phyloP scores from a whole-genome alignment of 2,329 filamentous ascomycete species.

The Colletotrichum tamarilloi region DNA sequence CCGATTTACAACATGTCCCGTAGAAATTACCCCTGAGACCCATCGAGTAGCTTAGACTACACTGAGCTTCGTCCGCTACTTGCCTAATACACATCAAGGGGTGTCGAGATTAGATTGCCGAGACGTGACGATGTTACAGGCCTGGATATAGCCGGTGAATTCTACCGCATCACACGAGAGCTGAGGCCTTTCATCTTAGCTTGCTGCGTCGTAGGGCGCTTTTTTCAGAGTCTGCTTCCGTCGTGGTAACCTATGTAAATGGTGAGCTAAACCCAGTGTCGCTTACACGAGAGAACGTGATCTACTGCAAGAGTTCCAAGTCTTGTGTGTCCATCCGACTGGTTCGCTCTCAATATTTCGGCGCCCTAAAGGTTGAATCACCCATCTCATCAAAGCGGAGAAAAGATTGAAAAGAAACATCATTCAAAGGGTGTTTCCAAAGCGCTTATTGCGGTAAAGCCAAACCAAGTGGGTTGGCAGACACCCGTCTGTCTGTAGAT shows the following conservation, averaged over 20 bases:
- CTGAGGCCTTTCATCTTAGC: background rate
- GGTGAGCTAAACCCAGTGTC: background rate
- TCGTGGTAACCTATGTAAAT: background rate
- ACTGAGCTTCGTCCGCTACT: background rate
- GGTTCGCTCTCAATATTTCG: too few species aligned
- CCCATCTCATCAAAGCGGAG: too few species aligned
- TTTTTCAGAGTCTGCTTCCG: background rate
- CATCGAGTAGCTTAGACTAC: background rate
- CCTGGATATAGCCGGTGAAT: conserved; percentile 16
- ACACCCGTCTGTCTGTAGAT: background rate
- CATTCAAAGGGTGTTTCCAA: too few species aligned
- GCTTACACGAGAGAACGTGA: too few species aligned
- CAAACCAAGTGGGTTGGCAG: too few species aligned
- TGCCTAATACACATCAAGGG: conserved; percentile 3
- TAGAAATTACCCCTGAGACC: background rate
- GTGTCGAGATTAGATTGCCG: conserved; percentile 17
- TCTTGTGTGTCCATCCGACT: too few species aligned
- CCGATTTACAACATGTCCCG: background rate
- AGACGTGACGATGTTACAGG: conserved; percentile 2
- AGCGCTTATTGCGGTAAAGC: too few species aligned
- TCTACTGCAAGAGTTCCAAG: too few species aligned
- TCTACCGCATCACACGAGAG: background rate
- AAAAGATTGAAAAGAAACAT: too few species aligned
- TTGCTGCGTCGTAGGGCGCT: background rate
- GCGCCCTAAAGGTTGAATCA: too few species aligned